Evolutionary conservation across 805 yeast species (phyloP).

Genomic region (Saturnispora gosingensis): DNA sequence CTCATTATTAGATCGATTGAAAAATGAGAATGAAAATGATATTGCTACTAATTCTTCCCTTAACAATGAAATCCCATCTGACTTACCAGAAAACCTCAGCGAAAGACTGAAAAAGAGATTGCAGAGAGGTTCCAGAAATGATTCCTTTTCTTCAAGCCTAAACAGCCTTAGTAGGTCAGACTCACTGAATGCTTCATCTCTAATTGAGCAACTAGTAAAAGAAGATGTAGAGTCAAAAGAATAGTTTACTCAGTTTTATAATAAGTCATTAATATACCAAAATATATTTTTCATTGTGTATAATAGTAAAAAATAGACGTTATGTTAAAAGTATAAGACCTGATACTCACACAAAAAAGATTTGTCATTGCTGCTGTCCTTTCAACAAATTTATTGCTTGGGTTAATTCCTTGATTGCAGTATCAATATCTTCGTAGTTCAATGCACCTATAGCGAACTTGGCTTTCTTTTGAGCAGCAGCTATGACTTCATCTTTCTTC

Average conservation of each 20-base stretch:
- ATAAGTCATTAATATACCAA: neutral
- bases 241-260: neutral
- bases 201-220: neutral
- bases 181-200: constrained; percentile 12
- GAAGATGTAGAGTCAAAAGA: neutral
- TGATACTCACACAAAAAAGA: neutral
- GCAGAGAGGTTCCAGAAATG: constrained; percentile 13
- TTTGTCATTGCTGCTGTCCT: constrained; percentile 6
- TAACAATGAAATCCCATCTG: neutral
- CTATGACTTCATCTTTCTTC: constrained; percentile 45
- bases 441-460: constrained; percentile 72
- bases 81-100: constrained; percentile 18
- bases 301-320: neutral
- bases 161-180: constrained; percentile 14
- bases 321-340: neutral
- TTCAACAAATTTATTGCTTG: constrained; percentile 42
- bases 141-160: neutral
- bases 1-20: neutral
- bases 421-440: constrained; percentile 62
- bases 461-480: constrained; percentile 57
- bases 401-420: constrained; percentile 55
- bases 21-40: constrained; percentile 4
- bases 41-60: neutral
- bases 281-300: neutral
- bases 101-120: constrained; percentile 24